These are phyloP conservation scores for Begonia peltatifolia DNA, from an alignment of 306 rosid genomes.

Conservation along the genomic window DNA sequence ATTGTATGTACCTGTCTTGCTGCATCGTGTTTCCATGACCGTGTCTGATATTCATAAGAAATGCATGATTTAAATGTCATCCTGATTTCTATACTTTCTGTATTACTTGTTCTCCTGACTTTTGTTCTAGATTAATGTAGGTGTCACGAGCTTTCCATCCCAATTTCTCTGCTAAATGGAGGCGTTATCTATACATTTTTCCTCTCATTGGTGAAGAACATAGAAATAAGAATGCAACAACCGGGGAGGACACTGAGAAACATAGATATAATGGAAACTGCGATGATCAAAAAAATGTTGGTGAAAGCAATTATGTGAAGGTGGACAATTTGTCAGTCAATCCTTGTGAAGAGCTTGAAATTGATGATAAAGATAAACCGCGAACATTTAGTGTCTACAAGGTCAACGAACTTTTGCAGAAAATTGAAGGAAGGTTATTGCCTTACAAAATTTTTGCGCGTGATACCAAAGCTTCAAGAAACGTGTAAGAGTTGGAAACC, in stretches of 20 bases:
- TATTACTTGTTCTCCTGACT: slow-evolving; percentile 2
- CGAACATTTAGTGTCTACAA: slow-evolving; percentile 38
- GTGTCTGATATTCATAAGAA: background rate
- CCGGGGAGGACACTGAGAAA: slow-evolving; percentile 19
- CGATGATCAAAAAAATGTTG: slow-evolving; percentile 12
- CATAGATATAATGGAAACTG: slow-evolving; percentile 12
- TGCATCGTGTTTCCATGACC: background rate
- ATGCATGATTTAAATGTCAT: too few relatives aligned
- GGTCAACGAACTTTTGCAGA: slow-evolving; percentile 53
- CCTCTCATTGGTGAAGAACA: slow-evolving; percentile 47
- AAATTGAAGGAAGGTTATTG: slow-evolving; percentile 69
- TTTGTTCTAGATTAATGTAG: slow-evolving; percentile 25
- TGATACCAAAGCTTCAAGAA: slow-evolving; percentile 94
- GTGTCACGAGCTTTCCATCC: slow-evolving; percentile 89
- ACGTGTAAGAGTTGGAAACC: slow-evolving; percentile 43
- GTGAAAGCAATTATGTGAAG: slow-evolving; percentile 5
- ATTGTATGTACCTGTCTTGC: background rate
- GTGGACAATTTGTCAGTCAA: slow-evolving; percentile 8
- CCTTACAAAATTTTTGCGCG: slow-evolving; percentile 96
- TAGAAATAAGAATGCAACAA: slow-evolving; percentile 17
- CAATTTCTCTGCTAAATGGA: slow-evolving; percentile 90
- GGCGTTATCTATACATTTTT: slow-evolving; percentile 75
- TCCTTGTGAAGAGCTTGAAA: slow-evolving; percentile 18
- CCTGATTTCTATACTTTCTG: too few relatives aligned
- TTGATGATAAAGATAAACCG: slow-evolving; percentile 24